A percentile compares a stretch with the other conserved stretches of the same genome.
Evolutionary conservation across 1,284 basidiomycete genomes (phyloP).

Genomic region (Trichosporon coremiiforme): DNA sequence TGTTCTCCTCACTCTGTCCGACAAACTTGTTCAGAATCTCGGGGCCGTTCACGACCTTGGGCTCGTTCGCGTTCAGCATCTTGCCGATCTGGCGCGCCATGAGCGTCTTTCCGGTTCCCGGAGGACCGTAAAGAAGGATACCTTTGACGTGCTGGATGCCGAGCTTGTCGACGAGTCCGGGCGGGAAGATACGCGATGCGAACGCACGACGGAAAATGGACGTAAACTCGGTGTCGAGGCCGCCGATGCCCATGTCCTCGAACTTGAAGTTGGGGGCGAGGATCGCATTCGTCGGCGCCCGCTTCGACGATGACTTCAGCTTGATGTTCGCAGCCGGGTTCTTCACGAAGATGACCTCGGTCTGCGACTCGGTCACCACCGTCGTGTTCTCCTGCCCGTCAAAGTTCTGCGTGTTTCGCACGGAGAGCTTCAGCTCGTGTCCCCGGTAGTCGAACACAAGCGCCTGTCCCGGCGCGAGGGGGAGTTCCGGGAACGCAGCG

Average conservation of each 20-base stretch:
- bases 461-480: conserved; percentile 66
- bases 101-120: conserved; percentile 97
- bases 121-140: conserved; percentile 93
- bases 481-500: conserved; percentile 68
- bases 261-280: conserved; percentile 99
- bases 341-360: conserved; percentile 86
- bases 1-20: conserved; percentile 97
- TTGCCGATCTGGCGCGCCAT: conserved; percentile 99
- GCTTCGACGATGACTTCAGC: conserved; percentile 88
- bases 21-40: conserved; percentile 95
- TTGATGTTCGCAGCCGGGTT: conserved; percentile 78
- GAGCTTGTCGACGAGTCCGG: conserved; percentile 92
- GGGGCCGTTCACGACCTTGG: conserved; percentile 98
- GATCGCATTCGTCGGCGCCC: conserved; percentile 90
- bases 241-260: conserved; percentile 99
- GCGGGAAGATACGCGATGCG: conserved; percentile 96
- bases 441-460: conserved; percentile 91
- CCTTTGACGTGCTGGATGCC: conserved; percentile 99
- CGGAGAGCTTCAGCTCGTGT: conserved; percentile 73
- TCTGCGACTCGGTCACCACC: conserved; percentile 86
- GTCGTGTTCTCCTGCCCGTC: conserved; percentile 60
- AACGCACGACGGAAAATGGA: conserved; percentile 99
- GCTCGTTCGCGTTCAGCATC: conserved; percentile 97
- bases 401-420: conserved; percentile 67
- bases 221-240: conserved; percentile 91